These are phyloP conservation scores for Gardenia jasminoides DNA, from an alignment of 257 asterid species.

Conservation along the genomic window DNA sequence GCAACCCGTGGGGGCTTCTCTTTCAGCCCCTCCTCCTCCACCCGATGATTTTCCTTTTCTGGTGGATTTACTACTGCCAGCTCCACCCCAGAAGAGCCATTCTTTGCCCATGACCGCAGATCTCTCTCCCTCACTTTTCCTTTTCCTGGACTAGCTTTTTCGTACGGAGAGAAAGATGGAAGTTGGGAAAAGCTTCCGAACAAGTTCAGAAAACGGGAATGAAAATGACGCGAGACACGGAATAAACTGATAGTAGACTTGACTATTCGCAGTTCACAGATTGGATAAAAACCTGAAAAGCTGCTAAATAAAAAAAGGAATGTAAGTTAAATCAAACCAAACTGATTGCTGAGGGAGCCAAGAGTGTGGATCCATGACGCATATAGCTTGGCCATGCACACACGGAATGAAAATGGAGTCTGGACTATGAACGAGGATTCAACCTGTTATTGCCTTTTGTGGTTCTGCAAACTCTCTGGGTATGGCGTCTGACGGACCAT, in stretches of 20 bases:
- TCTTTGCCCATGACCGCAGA: conserved; percentile 60
- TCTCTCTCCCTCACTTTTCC: background rate
- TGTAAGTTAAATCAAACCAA: background rate
- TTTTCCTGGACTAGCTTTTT: background rate
- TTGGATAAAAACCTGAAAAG: conserved; percentile 14
- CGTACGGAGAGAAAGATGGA: background rate
- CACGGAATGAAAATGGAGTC: background rate
- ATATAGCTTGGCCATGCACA: background rate
- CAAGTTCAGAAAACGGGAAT: conserved; percentile 7
- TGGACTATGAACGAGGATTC: background rate
- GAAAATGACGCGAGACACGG: conserved; percentile 36
- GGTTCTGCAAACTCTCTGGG: background rate
- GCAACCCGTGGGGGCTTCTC: conserved; percentile 59
- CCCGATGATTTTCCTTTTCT: conserved; percentile 28
- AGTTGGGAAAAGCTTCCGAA: background rate
- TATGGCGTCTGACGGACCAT: background rate
- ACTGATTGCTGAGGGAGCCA: conserved; percentile 11
- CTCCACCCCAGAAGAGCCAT: conserved; percentile 66
- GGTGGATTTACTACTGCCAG: conserved; percentile 30
- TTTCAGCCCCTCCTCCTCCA: conserved; percentile 14
- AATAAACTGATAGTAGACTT: background rate
- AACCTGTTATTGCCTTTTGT: background rate
- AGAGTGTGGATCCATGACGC: conserved; percentile 30
- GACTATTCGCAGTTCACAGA: conserved; percentile 3
- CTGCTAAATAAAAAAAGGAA: background rate